Evolutionary conservation across 2,329 filamentous ascomycete species (phyloP).

Genomic region (Calycina herbarum): DNA sequence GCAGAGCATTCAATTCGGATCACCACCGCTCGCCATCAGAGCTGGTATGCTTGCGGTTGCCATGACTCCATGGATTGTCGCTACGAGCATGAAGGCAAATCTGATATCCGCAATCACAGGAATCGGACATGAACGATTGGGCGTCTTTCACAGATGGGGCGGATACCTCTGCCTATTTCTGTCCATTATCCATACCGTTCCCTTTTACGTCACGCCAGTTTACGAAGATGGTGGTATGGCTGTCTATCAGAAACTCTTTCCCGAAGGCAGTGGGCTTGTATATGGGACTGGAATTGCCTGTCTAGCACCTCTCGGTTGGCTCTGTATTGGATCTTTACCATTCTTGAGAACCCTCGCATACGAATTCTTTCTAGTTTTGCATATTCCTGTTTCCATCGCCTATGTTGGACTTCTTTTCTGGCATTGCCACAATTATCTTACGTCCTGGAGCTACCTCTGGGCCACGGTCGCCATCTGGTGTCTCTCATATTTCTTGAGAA

Average conservation of each 20-base stretch:
- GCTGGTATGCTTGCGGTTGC: slow-evolving; percentile 91
- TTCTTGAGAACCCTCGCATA: slow-evolving; percentile 76
- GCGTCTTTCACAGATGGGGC: slow-evolving; percentile 90
- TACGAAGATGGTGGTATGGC: slow-evolving; percentile 75
- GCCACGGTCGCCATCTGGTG: slow-evolving; percentile 78
- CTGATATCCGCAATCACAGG: slow-evolving; percentile 80
- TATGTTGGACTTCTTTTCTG: slow-evolving; percentile 89
- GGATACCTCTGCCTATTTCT: slow-evolving; percentile 84
- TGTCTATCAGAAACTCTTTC: slow-evolving; percentile 71
- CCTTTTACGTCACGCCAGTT: slow-evolving; percentile 86
- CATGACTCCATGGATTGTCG: slow-evolving; percentile 89
- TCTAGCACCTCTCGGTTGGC: slow-evolving; percentile 75
- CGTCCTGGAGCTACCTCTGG: slow-evolving; percentile 87
- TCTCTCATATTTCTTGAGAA: slow-evolving; percentile 68
- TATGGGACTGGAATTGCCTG: slow-evolving; percentile 87
- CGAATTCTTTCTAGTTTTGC: slow-evolving; percentile 80
- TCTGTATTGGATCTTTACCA: slow-evolving; percentile 82
- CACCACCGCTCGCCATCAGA: slow-evolving; percentile 82
- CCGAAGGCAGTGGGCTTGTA: slow-evolving; percentile 62
- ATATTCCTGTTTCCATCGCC: slow-evolving; percentile 77
- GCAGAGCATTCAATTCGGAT: slow-evolving; percentile 81
- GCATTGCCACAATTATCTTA: slow-evolving; percentile 91
- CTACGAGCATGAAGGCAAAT: slow-evolving; percentile 88
- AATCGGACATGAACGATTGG: slow-evolving; percentile 87
- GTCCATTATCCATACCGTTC: slow-evolving; percentile 79